Evolutionary conservation across 192 early-diverging fungal species (phyloP).

Genomic region (Physocladia obscura): DNA sequence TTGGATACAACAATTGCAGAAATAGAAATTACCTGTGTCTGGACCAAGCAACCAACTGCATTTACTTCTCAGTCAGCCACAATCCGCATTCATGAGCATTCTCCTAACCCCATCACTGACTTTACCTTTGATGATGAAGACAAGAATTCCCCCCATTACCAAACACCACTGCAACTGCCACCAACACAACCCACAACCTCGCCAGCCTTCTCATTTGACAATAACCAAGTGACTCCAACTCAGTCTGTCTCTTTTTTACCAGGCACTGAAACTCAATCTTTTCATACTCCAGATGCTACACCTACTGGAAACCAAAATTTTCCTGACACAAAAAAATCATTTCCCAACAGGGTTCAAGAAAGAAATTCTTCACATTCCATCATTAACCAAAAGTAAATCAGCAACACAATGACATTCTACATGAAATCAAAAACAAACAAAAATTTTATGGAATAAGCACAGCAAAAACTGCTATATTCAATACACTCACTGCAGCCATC

Average conservation of each 20-base stretch:
- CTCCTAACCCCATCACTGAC: no score
- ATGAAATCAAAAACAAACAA: no score
- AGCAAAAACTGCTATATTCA: neutral
- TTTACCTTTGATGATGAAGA: neutral
- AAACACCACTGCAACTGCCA: neutral
- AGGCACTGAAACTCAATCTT: no score
- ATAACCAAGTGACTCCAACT: neutral
- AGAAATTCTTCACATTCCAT: neutral
- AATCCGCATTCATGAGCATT: neutral
- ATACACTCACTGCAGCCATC: neutral
- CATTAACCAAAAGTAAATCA: no score
- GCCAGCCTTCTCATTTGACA: neutral
- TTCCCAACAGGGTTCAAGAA: no score
- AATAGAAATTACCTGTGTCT: neutral
- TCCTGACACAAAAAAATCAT: no score
- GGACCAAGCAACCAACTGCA: neutral
- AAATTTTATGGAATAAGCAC: no score
- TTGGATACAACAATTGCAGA: neutral
- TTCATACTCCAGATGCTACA: no score
- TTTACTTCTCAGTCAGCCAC: neutral
- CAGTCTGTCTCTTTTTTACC: neutral
- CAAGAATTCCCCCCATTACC: neutral
- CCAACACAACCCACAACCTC: neutral
- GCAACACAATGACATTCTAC: no score
- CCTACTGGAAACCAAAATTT: no score